Base-by-base conservation (phyloP, 2,329 filamentous ascomycete genomes). In the Saccharata proteae region DNA sequence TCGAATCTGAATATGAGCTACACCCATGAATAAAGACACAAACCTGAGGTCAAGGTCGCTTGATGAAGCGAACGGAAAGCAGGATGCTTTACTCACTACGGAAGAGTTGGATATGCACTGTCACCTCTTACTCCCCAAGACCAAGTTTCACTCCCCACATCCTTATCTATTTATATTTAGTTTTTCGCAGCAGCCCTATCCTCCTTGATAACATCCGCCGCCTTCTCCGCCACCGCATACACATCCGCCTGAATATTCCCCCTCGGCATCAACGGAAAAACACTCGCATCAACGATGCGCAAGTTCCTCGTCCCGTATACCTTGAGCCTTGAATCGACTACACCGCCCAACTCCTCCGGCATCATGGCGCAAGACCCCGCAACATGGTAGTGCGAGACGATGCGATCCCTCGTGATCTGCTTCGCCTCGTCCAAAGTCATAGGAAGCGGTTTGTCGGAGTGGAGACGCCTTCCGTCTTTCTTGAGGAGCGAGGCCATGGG, bases 401-500 rank as follows among this genome's bases (percentile, higher is more conserved):
- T 22, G 6, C 25, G 33, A 3, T 36, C n/a, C 30, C 44, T 43
- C 4, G 51, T 44, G 8, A 45, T 44, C 24, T 18, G 6, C 4
- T 26, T 30, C 2, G 31, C 35, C 11, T 18, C 20, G 2, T 37
- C 35, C 4, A 37, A 11, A 8, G 25, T 32, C 10, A 12, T 20
- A 8, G 20, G 20, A 6, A 28, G 29, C 5, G 16, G 16, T 2
- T 12, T 18, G 1, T 28, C 28, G 2, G 11, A 15, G 18, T 40
- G 30, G 26, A 30, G 37, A 6, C 45, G 48, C 13, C 31, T 28
- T 3, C 46, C 48, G 20, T 43, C 38, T 2, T 41, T 37, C 26
- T 55, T 58, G 5, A 63, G 38, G 5, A 55, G 38, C 5, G 39
- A 32, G 0, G 39, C 42, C 13, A 62, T 35, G 2, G 57, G 54